phyloP scores from a whole-genome alignment of 495 filamentous ascomycete genomes.

The Daldinia vernicosa region DNA sequence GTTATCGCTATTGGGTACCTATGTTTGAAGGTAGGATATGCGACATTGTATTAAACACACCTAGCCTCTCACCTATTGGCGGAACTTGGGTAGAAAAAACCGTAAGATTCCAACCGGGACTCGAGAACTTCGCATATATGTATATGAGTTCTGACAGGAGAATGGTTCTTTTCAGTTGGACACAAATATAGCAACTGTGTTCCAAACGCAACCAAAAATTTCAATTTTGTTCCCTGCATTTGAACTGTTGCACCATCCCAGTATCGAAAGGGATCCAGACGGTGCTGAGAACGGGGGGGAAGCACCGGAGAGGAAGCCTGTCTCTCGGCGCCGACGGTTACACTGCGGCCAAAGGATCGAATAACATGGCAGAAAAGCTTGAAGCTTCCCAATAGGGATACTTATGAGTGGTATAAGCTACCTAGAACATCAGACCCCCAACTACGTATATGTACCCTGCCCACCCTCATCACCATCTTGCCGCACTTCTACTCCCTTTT shows the following conservation, averaged over 20 bases:
- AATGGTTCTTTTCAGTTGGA: slow-evolving; percentile 5
- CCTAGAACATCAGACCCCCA: not conserved
- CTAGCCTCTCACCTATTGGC: slow-evolving; percentile 5
- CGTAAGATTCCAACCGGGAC: not conserved
- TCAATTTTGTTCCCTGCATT: slow-evolving; percentile 5
- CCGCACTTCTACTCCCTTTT: not conserved
- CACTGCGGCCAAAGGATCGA: slow-evolving; percentile 24
- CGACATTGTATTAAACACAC: slow-evolving; percentile 12
- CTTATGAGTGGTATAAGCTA: slow-evolving; percentile 1
- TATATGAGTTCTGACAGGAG: slow-evolving; percentile 27
- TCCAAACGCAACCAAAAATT: slow-evolving; percentile 1
- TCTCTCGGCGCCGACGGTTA: slow-evolving; percentile 16
- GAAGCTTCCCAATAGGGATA: slow-evolving; percentile 11
- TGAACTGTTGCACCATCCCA: slow-evolving; percentile 9
- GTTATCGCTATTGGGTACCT: not conserved
- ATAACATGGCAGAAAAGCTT: slow-evolving; percentile 2
- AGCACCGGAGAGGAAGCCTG: slow-evolving; percentile 4
- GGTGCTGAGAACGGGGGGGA: not conserved
- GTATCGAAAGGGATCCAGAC: slow-evolving; percentile 4
- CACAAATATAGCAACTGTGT: not conserved
- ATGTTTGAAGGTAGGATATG: not conserved
- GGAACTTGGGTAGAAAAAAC: slow-evolving; percentile 2
- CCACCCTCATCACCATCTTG: not conserved
- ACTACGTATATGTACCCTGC: not conserved
- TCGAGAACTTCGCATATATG: slow-evolving; percentile 9